Conservation (phyloP, 2,329 filamentous ascomycete species). For the Tricladium varicosporioides region DNA sequence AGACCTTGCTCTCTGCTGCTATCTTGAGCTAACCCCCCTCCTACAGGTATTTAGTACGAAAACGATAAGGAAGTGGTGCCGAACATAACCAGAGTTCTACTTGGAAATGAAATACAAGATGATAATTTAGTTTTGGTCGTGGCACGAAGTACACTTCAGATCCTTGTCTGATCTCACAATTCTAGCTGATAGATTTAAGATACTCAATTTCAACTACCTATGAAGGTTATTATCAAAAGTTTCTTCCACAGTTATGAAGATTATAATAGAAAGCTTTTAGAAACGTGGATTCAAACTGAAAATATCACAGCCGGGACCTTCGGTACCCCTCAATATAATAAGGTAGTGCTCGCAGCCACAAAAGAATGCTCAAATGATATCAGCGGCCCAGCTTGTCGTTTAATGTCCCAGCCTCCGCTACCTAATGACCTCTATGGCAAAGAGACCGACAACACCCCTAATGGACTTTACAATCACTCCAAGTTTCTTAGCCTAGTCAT, state of each 20-base stretch:
- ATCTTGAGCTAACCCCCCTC: constrained; percentile 59
- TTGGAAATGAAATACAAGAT: constrained; percentile 45
- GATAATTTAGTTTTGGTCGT: constrained; percentile 55
- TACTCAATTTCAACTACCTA: constrained; percentile 56
- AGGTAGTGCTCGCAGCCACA: constrained; percentile 53
- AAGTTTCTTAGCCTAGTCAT: constrained; percentile 47
- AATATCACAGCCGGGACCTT: not conserved
- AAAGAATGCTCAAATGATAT: constrained; percentile 48
- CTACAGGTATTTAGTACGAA: constrained; percentile 48
- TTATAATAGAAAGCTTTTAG: constrained; percentile 44
- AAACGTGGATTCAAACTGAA: constrained; percentile 18
- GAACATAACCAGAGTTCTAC: constrained; percentile 41
- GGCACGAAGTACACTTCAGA: constrained; percentile 37
- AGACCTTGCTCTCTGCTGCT: constrained; percentile 54
- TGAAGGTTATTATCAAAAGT: constrained; percentile 52
- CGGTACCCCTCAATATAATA: constrained; percentile 43
- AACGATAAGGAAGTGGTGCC: constrained; percentile 13
- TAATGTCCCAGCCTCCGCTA: constrained; percentile 50
- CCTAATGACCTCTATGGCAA: constrained; percentile 47
- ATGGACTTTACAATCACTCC: constrained; percentile 38
- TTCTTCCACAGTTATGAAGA: constrained; percentile 48
- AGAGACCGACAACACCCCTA: constrained; percentile 38
- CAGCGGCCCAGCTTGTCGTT: constrained; percentile 49
- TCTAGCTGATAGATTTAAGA: constrained; percentile 23
- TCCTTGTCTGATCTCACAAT: too few relatives aligned